Conservation (phyloP, 257 asterid genomes). For the Plectranthus barbatus region DNA sequence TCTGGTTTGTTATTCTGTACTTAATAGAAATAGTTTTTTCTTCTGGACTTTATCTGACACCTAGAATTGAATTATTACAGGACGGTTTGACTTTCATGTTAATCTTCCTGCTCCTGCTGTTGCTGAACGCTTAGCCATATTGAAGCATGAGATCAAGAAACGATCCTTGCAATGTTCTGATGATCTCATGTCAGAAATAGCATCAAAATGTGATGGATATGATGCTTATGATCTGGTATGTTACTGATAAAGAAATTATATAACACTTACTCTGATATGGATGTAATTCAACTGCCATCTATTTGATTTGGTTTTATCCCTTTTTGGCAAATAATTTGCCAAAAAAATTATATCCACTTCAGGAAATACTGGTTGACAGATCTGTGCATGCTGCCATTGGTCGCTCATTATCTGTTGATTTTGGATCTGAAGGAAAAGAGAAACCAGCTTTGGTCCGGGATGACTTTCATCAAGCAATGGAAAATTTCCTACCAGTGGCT, state of each 20-base stretch:
- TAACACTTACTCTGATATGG: conserved; percentile 4
- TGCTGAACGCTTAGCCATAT: conserved; percentile 71
- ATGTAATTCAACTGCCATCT: conserved; percentile 9
- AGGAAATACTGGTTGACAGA: conserved; percentile 92
- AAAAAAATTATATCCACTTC: conserved; percentile 10
- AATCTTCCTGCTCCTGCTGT: conserved; percentile 86
- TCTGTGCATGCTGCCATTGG: conserved; percentile 87
- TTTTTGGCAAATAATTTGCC: conserved; percentile 2
- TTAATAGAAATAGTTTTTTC: neutral
- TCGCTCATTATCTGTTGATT: conserved; percentile 51
- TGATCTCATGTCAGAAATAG: conserved; percentile 57
- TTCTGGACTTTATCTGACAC: conserved; percentile 16
- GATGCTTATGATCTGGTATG: conserved; percentile 95
- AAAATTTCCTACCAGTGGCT: conserved; percentile 90
- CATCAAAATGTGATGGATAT: conserved; percentile 94
- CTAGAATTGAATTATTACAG: conserved; percentile 30
- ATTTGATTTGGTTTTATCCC: neutral
- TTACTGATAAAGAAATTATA: conserved; percentile 9
- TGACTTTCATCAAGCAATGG: conserved; percentile 77
- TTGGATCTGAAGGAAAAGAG: conserved; percentile 26
- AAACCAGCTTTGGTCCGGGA: conserved; percentile 52
- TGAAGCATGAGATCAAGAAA: conserved; percentile 72
- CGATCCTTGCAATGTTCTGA: conserved; percentile 79
- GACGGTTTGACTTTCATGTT: conserved; percentile 93
- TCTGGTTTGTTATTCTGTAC: conserved; percentile 50